These are phyloP conservation scores for Diaporthe sp. DNA, from an alignment of 2,329 filamentous ascomycete species.

Conservation along the genomic window DNA sequence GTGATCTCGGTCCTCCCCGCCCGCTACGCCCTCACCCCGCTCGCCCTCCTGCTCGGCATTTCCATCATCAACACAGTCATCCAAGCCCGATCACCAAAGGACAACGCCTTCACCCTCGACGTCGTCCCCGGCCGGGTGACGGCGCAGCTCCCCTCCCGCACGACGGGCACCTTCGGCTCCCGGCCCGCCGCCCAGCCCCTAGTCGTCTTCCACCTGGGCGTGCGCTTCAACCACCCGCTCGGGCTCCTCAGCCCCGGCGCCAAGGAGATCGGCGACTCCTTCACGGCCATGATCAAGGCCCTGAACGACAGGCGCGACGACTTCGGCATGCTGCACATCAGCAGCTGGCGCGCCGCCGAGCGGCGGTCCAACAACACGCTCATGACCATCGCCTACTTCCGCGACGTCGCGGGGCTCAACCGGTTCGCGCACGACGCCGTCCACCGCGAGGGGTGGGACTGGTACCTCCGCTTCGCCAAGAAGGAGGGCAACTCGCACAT, in stretches of 20 bases:
- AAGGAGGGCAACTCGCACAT: slow-evolving; percentile 55
- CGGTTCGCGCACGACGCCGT: slow-evolving; percentile 63
- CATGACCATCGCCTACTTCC: slow-evolving; percentile 65
- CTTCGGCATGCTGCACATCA: slow-evolving; percentile 59
- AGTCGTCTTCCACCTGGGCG: slow-evolving; percentile 61
- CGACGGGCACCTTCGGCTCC: slow-evolving; percentile 7
- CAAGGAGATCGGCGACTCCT: slow-evolving; percentile 54
- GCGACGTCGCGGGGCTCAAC: slow-evolving; percentile 62
- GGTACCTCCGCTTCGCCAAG: slow-evolving; percentile 54
- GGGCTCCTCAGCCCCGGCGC: slow-evolving; percentile 62
- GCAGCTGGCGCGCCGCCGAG: slow-evolving; percentile 45
- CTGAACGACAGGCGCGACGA: slow-evolving; percentile 55
- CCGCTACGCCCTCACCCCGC: slow-evolving; percentile 37
- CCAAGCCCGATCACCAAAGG: slow-evolving; percentile 20
- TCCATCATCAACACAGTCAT: slow-evolving; percentile 32
- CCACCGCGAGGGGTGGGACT: slow-evolving; percentile 66
- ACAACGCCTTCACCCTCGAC: slow-evolving; percentile 34
- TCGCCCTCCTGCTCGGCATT: slow-evolving; percentile 29
- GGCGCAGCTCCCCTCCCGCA: slow-evolving; percentile 39
- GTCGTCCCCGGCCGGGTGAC: slow-evolving; percentile 36
- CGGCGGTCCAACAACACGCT: slow-evolving; percentile 56
- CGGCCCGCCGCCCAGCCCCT: slow-evolving; percentile 49
- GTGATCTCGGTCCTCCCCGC: slow-evolving; percentile 29
- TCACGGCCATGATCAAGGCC: slow-evolving; percentile 54
- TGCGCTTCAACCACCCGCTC: slow-evolving; percentile 63